phyloP scores from a whole-genome alignment of 2,329 filamentous ascomycete genomes.

The Aspergillus ochraceoroseus region DNA sequence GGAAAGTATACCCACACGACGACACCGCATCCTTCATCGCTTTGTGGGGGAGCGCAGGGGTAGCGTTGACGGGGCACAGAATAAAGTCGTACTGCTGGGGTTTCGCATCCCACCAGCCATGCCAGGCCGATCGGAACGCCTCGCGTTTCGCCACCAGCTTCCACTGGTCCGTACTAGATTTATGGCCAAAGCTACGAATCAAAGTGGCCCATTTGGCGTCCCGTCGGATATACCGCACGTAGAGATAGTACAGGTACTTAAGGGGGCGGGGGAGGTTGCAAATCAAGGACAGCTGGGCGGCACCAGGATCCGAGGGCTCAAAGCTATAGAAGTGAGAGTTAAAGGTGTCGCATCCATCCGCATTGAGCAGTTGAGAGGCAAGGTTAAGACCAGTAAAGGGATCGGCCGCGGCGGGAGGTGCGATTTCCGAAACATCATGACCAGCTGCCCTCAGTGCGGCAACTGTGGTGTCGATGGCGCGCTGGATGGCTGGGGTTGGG shows the following conservation, averaged over 20 bases:
- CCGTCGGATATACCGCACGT: conserved; percentile 74
- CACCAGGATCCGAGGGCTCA: conserved; percentile 75
- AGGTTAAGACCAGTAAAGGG: conserved; percentile 72
- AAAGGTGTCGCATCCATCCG: conserved; percentile 78
- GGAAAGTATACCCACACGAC: conserved; percentile 86
- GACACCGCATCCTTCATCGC: conserved; percentile 81
- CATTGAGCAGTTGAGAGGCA: conserved; percentile 73
- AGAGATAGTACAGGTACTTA: conserved; percentile 83
- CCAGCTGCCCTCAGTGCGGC: conserved; percentile 64
- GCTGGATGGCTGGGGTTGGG: conserved; percentile 74
- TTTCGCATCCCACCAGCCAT: conserved; percentile 74
- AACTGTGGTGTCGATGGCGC: conserved; percentile 68
- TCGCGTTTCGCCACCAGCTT: conserved; percentile 72
- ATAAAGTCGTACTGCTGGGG: conserved; percentile 71
- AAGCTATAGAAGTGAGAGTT: conserved; percentile 68
- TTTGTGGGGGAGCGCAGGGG: conserved; percentile 78
- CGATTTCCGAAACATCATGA: conserved; percentile 65
- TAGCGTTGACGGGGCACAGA: conserved; percentile 80
- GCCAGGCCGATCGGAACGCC: conserved; percentile 70
- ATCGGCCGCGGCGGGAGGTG: conserved; percentile 66
- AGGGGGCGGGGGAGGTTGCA: conserved; percentile 68
- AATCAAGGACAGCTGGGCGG: conserved; percentile 67
- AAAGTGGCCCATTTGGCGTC: conserved; percentile 76
- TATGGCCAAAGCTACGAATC: conserved; percentile 66
- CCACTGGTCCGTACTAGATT: conserved; percentile 76